phyloP scores from a whole-genome alignment of 495 filamentous ascomycete genomes.

The Rostrohypoxylon terebratum region DNA sequence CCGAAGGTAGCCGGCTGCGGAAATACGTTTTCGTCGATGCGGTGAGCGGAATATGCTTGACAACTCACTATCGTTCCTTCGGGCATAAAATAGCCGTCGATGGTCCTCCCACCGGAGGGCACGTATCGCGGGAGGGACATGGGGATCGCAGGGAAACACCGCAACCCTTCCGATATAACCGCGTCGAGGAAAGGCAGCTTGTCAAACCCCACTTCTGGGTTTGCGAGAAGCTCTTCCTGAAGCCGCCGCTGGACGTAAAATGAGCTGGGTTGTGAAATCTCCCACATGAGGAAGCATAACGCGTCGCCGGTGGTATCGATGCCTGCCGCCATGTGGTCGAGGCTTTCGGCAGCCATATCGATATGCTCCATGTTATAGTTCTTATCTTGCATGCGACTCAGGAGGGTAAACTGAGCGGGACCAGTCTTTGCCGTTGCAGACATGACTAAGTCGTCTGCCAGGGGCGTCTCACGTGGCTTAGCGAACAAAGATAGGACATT shows the following conservation, averaged over 20 bases:
- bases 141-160: conserved; percentile 72
- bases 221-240: conserved; percentile 59
- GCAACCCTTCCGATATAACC: conserved; percentile 69
- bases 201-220: conserved; percentile 56
- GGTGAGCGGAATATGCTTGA: conserved; percentile 66
- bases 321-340: conserved; percentile 69
- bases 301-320: conserved; percentile 76
- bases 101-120: conserved; percentile 61
- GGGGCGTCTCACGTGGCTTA: conserved; percentile 59
- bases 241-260: conserved; percentile 59
- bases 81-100: conserved; percentile 63
- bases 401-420: conserved; percentile 57
- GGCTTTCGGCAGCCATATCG: conserved; percentile 61
- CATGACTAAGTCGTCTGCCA: conserved; percentile 59
- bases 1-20: conserved; percentile 65
- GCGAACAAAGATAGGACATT: conserved; percentile 56
- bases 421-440: conserved; percentile 51
- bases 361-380: conserved; percentile 48
- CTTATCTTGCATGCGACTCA: conserved; percentile 57
- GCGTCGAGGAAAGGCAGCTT: conserved; percentile 70
- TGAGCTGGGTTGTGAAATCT: conserved; percentile 68
- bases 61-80: conserved; percentile 63
- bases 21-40: conserved; percentile 65
- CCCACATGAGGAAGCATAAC: conserved; percentile 74
- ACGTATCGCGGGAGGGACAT: conserved; percentile 74